These are phyloP conservation scores for Phytophthora aleatoria DNA, from an alignment of 352 stramenopile species.

Conservation along the genomic window DNA sequence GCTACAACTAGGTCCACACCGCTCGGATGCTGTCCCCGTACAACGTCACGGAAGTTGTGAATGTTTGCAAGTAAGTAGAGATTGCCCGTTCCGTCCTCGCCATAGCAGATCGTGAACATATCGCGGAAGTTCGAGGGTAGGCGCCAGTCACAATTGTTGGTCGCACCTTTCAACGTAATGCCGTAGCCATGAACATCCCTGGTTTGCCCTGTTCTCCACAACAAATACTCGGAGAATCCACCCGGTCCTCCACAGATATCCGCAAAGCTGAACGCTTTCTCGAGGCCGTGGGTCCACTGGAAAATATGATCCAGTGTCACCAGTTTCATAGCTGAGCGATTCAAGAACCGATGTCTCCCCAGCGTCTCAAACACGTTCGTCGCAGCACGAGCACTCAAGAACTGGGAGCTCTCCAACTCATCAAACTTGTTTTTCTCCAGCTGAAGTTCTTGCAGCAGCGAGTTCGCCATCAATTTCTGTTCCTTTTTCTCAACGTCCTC, in stretches of 20 bases:
- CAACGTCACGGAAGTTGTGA: constrained; percentile 46
- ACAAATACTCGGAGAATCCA: constrained; percentile 82
- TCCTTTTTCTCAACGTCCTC: background rate
- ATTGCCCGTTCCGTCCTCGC: constrained; percentile 72
- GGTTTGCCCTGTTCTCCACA: constrained; percentile 42
- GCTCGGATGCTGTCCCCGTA: constrained; percentile 31
- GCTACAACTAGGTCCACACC: constrained; percentile 69
- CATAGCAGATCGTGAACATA: constrained; percentile 61
- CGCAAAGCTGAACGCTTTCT: constrained; percentile 55
- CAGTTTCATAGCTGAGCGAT: constrained; percentile 85
- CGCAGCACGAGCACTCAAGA: constrained; percentile 43
- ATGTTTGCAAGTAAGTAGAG: constrained; percentile 71
- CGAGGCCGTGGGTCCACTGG: constrained; percentile 37
- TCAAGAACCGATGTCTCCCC: constrained; percentile 69
- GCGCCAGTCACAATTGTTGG: constrained; percentile 56
- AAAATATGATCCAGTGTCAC: constrained; percentile 77
- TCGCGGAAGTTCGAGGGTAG: constrained; percentile 13
- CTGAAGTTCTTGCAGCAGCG: constrained; percentile 44
- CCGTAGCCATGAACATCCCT: constrained; percentile 48
- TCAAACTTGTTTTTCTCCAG: constrained; percentile 51
- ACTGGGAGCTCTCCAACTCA: constrained; percentile 34
- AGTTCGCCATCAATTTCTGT: constrained; percentile 12
- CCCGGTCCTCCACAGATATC: constrained; percentile 82
- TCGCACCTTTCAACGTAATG: constrained; percentile 63
- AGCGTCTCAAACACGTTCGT: constrained; percentile 68